Conservation (phyloP, 345 rosid genomes). For the Isatis tinctoria region DNA sequence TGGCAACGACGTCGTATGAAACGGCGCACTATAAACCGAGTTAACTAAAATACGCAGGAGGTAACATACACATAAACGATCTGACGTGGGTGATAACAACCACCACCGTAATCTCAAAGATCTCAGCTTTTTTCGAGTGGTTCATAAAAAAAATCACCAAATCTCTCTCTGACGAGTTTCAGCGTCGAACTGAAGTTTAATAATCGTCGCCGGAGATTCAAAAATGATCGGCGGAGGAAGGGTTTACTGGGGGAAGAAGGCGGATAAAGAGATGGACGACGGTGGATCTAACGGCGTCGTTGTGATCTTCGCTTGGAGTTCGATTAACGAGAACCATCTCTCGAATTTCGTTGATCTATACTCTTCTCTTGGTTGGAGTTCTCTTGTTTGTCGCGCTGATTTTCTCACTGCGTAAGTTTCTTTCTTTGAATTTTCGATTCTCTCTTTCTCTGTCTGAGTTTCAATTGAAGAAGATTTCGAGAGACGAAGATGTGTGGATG, state of each 20-base stretch:
- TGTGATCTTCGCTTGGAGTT: slow-evolving; percentile 75
- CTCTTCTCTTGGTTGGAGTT: slow-evolving; percentile 86
- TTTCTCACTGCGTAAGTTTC: slow-evolving; percentile 65
- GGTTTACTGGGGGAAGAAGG: slow-evolving; percentile 60
- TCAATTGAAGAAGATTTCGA: background rate
- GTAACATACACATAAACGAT: background rate
- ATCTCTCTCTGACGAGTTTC: background rate
- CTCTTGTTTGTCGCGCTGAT: slow-evolving; percentile 71
- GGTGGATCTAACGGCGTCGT: slow-evolving; percentile 58
- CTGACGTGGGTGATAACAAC: slow-evolving; percentile 29
- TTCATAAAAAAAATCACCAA: slow-evolving; percentile 12
- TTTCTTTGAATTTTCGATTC: background rate
- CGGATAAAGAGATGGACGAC: slow-evolving; percentile 23
- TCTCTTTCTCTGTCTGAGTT: background rate
- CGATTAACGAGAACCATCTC: slow-evolving; percentile 48
- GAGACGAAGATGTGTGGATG: background rate
- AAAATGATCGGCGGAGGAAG: slow-evolving; percentile 57
- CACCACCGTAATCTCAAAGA: slow-evolving; percentile 26
- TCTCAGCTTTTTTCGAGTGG: slow-evolving; percentile 29
- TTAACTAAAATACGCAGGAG: background rate
- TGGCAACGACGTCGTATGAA: slow-evolving; percentile 10
- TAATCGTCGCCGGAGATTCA: slow-evolving; percentile 6
- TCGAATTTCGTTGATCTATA: slow-evolving; percentile 58
- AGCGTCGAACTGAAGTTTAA: background rate
- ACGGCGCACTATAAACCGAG: background rate